A percentile compares a stretch with the other conserved stretches of the same genome.
phyloP scores from a whole-genome alignment of 495 filamentous ascomycete genomes.

The Hypoxylon crocopeplum region DNA sequence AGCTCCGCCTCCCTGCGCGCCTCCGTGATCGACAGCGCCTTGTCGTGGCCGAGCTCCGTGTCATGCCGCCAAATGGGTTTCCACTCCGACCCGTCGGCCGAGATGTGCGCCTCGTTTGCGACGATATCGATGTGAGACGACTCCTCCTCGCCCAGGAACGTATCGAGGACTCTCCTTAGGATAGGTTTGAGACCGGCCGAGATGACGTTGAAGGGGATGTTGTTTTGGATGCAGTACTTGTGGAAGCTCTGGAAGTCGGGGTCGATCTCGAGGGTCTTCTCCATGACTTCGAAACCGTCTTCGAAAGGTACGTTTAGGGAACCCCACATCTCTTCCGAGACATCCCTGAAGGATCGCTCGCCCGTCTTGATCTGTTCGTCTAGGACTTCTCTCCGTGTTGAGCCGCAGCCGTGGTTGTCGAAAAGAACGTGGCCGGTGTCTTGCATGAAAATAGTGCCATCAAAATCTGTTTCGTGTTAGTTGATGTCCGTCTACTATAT shows the following conservation, averaged over 20 bases:
- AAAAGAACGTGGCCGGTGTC: slow-evolving; percentile 79
- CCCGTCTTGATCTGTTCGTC: slow-evolving; percentile 73
- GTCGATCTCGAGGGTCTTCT: slow-evolving; percentile 68
- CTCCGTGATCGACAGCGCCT: slow-evolving; percentile 69
- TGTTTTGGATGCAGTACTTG: slow-evolving; percentile 66
- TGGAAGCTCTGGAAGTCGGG: slow-evolving; percentile 71
- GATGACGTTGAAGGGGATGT: slow-evolving; percentile 77
- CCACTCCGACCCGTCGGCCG: slow-evolving; percentile 65
- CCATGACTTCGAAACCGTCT: slow-evolving; percentile 76
- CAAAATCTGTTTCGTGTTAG: slow-evolving; percentile 62
- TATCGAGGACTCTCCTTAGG: slow-evolving; percentile 65
- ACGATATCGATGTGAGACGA: slow-evolving; percentile 67
- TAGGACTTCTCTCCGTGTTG: slow-evolving; percentile 59
- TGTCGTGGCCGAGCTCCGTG: slow-evolving; percentile 73
- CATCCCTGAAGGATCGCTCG: slow-evolving; percentile 73
- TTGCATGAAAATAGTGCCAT: slow-evolving; percentile 82
- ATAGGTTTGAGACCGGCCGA: slow-evolving; percentile 75
- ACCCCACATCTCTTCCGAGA: slow-evolving; percentile 80
- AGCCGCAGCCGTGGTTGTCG: slow-evolving; percentile 71
- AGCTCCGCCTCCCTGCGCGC: slow-evolving; percentile 61
- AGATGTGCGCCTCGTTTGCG: slow-evolving; percentile 72
- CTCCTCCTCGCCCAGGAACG: slow-evolving; percentile 67
- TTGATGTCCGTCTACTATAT: not conserved
- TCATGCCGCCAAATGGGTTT: slow-evolving; percentile 76
- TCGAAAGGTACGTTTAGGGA: slow-evolving; percentile 73